A percentile compares a stretch with the other conserved stretches of the same genome.
These are phyloP conservation scores for Spathaspora passalidarum DNA, from an alignment of 805 yeast genomes.

Conservation along the genomic window DNA sequence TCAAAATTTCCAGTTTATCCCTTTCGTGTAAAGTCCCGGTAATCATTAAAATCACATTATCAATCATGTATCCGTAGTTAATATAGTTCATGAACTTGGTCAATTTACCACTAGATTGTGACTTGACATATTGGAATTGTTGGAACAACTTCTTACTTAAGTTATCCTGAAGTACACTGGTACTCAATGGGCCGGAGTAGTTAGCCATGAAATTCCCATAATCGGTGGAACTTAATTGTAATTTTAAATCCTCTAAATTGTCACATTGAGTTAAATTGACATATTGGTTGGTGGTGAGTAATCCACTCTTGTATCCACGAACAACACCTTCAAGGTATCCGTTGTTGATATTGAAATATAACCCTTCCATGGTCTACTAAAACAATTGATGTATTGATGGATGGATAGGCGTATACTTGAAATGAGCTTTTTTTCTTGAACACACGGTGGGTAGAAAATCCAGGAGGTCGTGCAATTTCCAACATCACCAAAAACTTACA, in stretches of 20 bases:
- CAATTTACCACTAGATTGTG: constrained; percentile 79
- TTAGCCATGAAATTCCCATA: constrained; percentile 88
- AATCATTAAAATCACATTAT: constrained; percentile 91
- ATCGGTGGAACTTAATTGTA: constrained; percentile 93
- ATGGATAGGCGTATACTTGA: no score
- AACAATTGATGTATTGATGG: no score
- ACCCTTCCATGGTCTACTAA: constrained; percentile 71
- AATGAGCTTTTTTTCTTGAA: background rate
- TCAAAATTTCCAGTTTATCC: constrained; percentile 82
- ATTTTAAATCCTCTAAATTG: constrained; percentile 85
- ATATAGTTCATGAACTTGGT: constrained; percentile 86
- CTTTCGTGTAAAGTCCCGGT: constrained; percentile 96
- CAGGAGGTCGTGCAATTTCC: background rate
- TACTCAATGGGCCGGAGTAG: constrained; percentile 77
- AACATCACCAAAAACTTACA: background rate
- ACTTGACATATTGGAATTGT: constrained; percentile 81
- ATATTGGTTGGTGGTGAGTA: constrained; percentile 76
- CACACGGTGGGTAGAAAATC: background rate
- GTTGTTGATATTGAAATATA: constrained; percentile 81
- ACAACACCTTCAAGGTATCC: constrained; percentile 95
- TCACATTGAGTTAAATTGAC: constrained; percentile 95
- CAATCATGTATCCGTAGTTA: constrained; percentile 97
- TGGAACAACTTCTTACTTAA: constrained; percentile 71
- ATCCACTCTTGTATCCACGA: constrained; percentile 88
- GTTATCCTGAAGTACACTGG: constrained; percentile 80